These are phyloP conservation scores for Obba rivulosa DNA, from an alignment of 768 basidiomycete genomes.

Conservation along the genomic window DNA sequence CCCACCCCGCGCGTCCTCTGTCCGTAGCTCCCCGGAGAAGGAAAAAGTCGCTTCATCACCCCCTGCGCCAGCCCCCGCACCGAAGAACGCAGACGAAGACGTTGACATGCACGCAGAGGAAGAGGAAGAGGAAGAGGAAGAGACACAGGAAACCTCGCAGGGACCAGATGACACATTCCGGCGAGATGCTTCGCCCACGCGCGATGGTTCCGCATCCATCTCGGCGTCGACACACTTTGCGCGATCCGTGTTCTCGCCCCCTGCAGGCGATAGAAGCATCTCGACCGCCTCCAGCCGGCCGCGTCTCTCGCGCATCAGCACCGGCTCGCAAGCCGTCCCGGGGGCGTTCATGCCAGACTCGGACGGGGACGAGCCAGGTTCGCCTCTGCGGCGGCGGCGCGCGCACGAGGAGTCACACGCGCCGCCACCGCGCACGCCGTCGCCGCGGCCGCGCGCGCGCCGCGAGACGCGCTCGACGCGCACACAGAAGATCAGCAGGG, in stretches of 20 bases:
- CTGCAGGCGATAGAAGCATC: slow-evolving; percentile 1
- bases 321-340: slow-evolving; percentile 31
- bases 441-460: slow-evolving; percentile 2
- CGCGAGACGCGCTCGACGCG: slow-evolving; percentile 4
- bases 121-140: slow-evolving; percentile 8
- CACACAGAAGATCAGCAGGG: slow-evolving; percentile 5
- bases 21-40: not conserved
- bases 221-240: slow-evolving; percentile 18
- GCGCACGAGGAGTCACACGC: not conserved
- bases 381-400: not conserved
- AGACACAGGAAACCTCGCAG: not conserved
- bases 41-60: slow-evolving; percentile 4
- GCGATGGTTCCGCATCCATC: slow-evolving; percentile 9
- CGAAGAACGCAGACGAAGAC: slow-evolving; percentile 8
- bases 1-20: not conserved
- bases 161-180: not conserved
- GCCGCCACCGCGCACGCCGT: slow-evolving; percentile 6
- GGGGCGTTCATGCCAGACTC: slow-evolving; percentile 43
- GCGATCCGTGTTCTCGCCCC: slow-evolving; percentile 25
- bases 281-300: slow-evolving; percentile 10
- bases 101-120: slow-evolving; percentile 9
- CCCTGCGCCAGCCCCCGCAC: not conserved
- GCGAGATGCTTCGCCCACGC: slow-evolving; percentile 4
- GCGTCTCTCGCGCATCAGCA: slow-evolving; percentile 12
- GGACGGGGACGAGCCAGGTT: slow-evolving; percentile 25